Percentiles rank a stretch among this genome's conserved stretches.
Evolutionary conservation across 2,329 filamentous ascomycete genomes (phyloP).

Genomic region (Fusarium illudens): DNA sequence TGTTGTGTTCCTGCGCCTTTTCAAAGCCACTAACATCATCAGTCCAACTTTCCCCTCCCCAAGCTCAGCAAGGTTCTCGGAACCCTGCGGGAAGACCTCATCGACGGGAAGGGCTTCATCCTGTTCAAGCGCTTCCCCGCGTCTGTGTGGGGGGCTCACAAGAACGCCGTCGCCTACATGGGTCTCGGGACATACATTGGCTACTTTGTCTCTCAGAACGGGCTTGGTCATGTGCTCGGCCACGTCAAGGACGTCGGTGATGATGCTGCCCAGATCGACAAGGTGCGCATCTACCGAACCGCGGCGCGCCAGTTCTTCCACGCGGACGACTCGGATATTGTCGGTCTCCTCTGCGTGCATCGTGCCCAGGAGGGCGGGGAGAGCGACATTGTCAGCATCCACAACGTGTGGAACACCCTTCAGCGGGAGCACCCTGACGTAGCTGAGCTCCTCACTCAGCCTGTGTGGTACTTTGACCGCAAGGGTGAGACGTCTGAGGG

Average conservation of each 20-base stretch:
- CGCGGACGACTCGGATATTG: constrained; percentile 82
- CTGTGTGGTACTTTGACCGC: constrained; percentile 91
- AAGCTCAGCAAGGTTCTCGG: constrained; percentile 49
- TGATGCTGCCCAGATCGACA: constrained; percentile 81
- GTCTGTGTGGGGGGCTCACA: constrained; percentile 76
- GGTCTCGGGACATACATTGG: constrained; percentile 85
- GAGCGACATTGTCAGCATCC: constrained; percentile 80
- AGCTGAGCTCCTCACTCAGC: constrained; percentile 75
- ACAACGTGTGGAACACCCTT: constrained; percentile 83
- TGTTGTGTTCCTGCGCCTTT: no score
- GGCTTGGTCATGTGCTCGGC: constrained; percentile 82
- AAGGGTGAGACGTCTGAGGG: constrained; percentile 83
- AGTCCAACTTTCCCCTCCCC: constrained; percentile 56
- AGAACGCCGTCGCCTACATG: constrained; percentile 90
- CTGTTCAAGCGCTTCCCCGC: constrained; percentile 89
- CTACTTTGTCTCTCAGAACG: constrained; percentile 89
- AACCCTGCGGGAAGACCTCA: constrained; percentile 52
- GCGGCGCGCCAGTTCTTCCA: constrained; percentile 69
- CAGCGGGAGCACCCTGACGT: constrained; percentile 80
- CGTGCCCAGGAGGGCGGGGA: constrained; percentile 83
- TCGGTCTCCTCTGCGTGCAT: constrained; percentile 83
- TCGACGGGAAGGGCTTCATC: constrained; percentile 89
- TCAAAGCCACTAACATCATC: constrained; percentile 4
- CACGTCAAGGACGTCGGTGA: constrained; percentile 91
- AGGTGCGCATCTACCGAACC: constrained; percentile 89